Percentiles rank a stretch among this genome's conserved stretches.
These are phyloP conservation scores for Syzygium aqueum DNA, from an alignment of 345 rosid genomes.

Conservation along the genomic window DNA sequence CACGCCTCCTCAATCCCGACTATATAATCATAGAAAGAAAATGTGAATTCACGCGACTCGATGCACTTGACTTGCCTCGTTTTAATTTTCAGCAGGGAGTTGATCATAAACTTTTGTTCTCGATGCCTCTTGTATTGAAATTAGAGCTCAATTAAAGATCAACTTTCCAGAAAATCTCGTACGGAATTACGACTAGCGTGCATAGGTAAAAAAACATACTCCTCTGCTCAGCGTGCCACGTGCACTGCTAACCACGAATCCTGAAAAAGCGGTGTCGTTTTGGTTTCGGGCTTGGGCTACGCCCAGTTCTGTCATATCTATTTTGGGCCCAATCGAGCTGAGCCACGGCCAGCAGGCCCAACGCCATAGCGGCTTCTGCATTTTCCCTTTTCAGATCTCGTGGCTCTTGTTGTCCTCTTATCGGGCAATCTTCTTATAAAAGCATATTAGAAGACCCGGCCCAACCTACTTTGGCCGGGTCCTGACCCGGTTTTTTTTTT, in stretches of 20 bases:
- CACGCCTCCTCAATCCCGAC: not conserved
- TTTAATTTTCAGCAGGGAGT: rapidly evolving
- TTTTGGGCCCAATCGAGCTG: not conserved
- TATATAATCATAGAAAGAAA: rapidly evolving
- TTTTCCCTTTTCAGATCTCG: not conserved
- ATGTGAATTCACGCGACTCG: too few species aligned
- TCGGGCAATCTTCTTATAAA: not conserved
- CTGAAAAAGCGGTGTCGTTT: not conserved
- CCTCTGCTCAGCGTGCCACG: not conserved
- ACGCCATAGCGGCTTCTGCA: not conserved
- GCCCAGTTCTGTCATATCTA: not conserved
- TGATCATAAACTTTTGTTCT: rapidly evolving
- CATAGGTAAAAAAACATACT: not conserved
- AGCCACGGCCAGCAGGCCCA: not conserved
- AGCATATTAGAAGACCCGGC: not conserved
- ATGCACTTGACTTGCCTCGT: rapidly evolving
- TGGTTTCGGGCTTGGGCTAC: not conserved
- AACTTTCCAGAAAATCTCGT: not conserved
- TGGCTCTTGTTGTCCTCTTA: too few species aligned
- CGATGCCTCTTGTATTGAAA: not conserved
- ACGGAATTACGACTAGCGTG: not conserved
- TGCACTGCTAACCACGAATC: not conserved
- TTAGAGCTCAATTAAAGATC: not conserved
- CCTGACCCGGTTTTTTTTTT: not conserved
- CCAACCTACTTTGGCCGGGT: not conserved